Percentiles rank a stretch among this genome's conserved stretches.
These are phyloP conservation scores for Phytophthora foliorum DNA, from an alignment of 352 stramenopile genomes.

Conservation along the genomic window DNA sequence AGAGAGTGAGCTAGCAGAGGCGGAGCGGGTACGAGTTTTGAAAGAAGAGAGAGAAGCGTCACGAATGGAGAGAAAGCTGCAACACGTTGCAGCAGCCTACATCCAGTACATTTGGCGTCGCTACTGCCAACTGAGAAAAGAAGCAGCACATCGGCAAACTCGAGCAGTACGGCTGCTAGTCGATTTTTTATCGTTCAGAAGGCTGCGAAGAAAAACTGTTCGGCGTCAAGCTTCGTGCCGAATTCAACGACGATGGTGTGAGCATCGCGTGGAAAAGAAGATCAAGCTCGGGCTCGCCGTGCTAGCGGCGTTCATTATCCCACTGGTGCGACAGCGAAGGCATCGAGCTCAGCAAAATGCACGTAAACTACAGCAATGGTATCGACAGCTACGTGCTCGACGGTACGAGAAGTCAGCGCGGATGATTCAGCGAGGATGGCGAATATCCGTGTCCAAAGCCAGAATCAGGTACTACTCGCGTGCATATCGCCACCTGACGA, in stretches of 20 bases:
- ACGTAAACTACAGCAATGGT: slow-evolving; percentile 46
- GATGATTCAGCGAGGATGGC: slow-evolving; percentile 62
- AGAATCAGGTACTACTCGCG: slow-evolving; percentile 44
- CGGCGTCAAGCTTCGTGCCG: slow-evolving; percentile 36
- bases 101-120: slow-evolving; percentile 75
- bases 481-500: slow-evolving; percentile 41
- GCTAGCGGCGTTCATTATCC: slow-evolving; percentile 34
- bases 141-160: slow-evolving; percentile 19
- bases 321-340: slow-evolving; percentile 21
- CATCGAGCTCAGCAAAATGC: slow-evolving; percentile 10
- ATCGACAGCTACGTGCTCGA: slow-evolving; percentile 14
- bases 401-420: slow-evolving; percentile 17
- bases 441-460: slow-evolving; percentile 40
- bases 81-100: slow-evolving; percentile 72
- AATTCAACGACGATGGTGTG: slow-evolving; percentile 54
- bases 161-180: slow-evolving; percentile 44
- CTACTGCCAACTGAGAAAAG: slow-evolving; percentile 17
- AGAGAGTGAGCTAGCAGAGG: slow-evolving; percentile 60
- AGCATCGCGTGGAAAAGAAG: slow-evolving; percentile 11
- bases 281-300: slow-evolving; percentile 19
- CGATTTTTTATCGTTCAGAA: slow-evolving; percentile 42
- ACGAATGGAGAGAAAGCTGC: slow-evolving; percentile 67
- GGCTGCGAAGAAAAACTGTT: slow-evolving; percentile 9
- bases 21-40: slow-evolving; percentile 37
- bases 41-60: slow-evolving; percentile 64